Evolutionary conservation across 768 basidiomycete species (phyloP).

Genomic region (Mycena rebaudengoi): DNA sequence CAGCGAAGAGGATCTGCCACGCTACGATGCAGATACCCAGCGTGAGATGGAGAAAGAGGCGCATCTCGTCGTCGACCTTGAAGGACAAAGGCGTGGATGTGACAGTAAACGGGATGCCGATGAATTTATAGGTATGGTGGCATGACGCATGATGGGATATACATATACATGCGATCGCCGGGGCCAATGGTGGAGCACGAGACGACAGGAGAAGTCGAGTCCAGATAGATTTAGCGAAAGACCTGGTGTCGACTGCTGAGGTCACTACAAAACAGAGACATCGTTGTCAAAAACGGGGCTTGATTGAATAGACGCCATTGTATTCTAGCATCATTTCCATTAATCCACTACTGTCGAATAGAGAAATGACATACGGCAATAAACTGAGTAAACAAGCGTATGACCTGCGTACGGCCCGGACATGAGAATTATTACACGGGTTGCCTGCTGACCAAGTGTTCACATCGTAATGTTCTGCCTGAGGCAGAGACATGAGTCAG

Average conservation of each 20-base stretch:
- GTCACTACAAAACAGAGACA: neutral
- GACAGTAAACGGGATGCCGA: neutral
- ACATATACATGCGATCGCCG: neutral
- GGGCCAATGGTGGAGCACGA: constrained; percentile 7
- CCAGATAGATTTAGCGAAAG: neutral
- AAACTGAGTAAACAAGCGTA: constrained; percentile 1
- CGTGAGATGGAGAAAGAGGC: constrained; percentile 1
- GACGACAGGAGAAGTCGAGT: neutral
- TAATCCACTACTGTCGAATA: neutral
- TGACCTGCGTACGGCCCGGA: constrained; percentile 13
- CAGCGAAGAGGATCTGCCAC: constrained; percentile 1
- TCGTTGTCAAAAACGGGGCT: neutral
- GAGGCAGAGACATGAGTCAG: too few relatives aligned
- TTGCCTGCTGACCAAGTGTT: neutral
- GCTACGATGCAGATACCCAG: neutral
- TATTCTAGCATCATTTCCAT: neutral
- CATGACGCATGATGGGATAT: constrained; percentile 4
- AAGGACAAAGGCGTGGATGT: neutral
- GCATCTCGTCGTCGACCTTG: constrained; percentile 12
- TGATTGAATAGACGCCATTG: neutral
- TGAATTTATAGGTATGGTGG: constrained; percentile 2
- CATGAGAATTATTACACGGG: neutral
- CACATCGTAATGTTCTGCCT: neutral
- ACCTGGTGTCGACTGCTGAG: neutral
- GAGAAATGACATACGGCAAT: neutral